Evolutionary conservation across 306 rosid genomes (phyloP).

Genomic region (Cyamopsis tetragonoloba): DNA sequence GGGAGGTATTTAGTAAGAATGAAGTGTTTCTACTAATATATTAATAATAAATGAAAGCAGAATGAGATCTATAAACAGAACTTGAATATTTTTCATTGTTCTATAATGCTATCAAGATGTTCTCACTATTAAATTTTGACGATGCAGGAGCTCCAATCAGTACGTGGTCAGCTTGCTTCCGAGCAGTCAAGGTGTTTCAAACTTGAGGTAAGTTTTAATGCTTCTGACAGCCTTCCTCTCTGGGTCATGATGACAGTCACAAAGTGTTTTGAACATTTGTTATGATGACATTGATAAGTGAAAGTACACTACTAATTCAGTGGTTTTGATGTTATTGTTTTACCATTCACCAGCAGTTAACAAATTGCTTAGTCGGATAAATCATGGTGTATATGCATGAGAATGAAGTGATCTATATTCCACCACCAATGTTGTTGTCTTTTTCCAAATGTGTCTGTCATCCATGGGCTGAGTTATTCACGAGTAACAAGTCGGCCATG

Average conservation of each 20-base stretch:
- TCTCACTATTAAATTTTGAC: conserved; percentile 25
- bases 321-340: conserved; percentile 15
- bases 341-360: neutral
- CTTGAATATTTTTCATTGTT: neutral
- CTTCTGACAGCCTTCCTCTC: conserved; percentile 8
- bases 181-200: conserved; percentile 97
- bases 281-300: neutral
- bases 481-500: neutral
- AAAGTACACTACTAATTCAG: neutral
- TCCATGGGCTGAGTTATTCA: neutral
- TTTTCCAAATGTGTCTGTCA: neutral
- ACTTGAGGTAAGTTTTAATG: conserved; percentile 60
- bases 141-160: conserved; percentile 82
- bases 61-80: neutral
- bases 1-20: neutral
- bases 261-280: neutral
- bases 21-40: neutral
- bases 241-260: neutral
- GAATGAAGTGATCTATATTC: neutral
- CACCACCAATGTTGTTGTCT: neutral
- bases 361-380: neutral
- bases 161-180: conserved; percentile 80
- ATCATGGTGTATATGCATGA: neutral
- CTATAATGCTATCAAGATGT: neutral
- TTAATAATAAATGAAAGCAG: neutral